phyloP scores from a whole-genome alignment of 345 rosid species.

The Eucalyptus melliodora region DNA sequence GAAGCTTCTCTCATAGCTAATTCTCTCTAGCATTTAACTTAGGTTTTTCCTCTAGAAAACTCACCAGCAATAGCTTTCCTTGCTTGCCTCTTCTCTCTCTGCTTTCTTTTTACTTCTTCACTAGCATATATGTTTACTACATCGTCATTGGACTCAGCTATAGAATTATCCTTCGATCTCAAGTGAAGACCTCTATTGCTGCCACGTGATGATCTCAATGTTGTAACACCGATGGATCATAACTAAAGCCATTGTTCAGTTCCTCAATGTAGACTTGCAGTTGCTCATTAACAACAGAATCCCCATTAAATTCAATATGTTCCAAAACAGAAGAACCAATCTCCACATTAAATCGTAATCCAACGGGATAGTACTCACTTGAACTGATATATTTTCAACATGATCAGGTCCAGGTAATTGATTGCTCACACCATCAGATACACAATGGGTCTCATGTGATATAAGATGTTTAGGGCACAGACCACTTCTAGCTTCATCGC shows the following conservation, averaged over 20 bases:
- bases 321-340: too few species aligned
- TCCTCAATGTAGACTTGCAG: too few species aligned
- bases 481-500: neutral
- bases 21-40: slow-evolving; percentile 57
- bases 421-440: neutral
- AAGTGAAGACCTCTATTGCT: slow-evolving; percentile 38
- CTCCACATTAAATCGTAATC: too few species aligned
- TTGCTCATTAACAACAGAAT: too few species aligned
- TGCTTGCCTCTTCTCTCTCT: neutral
- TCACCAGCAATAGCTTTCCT: slow-evolving; percentile 20
- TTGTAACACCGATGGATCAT: too few species aligned
- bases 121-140: neutral
- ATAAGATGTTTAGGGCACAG: neutral
- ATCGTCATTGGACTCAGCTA: slow-evolving; percentile 12
- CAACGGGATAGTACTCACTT: too few species aligned
- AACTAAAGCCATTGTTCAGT: too few species aligned
- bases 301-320: too few species aligned
- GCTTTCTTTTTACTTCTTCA: neutral
- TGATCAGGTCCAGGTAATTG: neutral
- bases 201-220: slow-evolving; percentile 12
- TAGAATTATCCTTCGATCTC: slow-evolving; percentile 17
- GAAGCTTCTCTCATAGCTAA: slow-evolving; percentile 67
- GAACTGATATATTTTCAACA: slow-evolving; percentile 1
- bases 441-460: neutral
- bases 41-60: slow-evolving; percentile 54